Base-by-base conservation (phyloP, 306 rosid species). In the Purshia tridentata region DNA sequence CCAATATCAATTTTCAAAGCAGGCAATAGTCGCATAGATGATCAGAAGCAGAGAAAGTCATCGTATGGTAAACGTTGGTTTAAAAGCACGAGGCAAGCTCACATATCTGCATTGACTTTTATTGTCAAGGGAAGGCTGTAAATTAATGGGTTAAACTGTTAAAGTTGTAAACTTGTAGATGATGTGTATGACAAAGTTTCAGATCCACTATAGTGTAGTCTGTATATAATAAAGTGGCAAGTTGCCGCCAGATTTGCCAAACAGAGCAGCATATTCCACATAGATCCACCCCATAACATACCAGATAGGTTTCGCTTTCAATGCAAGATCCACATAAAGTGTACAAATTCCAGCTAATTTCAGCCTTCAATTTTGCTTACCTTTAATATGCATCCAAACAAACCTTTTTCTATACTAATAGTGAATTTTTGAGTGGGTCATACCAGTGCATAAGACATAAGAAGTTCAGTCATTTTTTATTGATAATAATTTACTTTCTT, bases 321-420 rank as follows among this genome's bases (percentile, higher is more conserved):
- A 14, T 15, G 10, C 10, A 16, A 53, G 58, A 72, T 72, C 76
- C 76, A 54, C 70, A 11, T 8, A 4, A 22, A 16, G 13, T 19
- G 48, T 13, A 15, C 14, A 41, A 51, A 41, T 29, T 66, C 74
- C 70, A 72, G 55, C 65, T 69, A 45, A 74, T 80, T 46, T 70
- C 22, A 14, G 39, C 57, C 48, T 14, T 29, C 19, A 5, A 63
- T 14, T 53, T 60, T 46, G 4, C 63, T 23, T 19, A 56, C n/a
- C 56, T 48, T 22, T 44, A 6, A 23, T 65, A 9, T 20, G 47
- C 65, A 53, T 16, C 51, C 29, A 49, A 72, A 60, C 23, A 49
- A 61, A 48, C 37, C 12, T 49, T 8, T 9, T 6, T 23, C 4
- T 42, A 12, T 20, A 4, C 59, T 4, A 14, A 59, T 29, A 29